Base-by-base conservation (phyloP, 2,329 filamentous ascomycete genomes). In the Alternaria sp. region DNA sequence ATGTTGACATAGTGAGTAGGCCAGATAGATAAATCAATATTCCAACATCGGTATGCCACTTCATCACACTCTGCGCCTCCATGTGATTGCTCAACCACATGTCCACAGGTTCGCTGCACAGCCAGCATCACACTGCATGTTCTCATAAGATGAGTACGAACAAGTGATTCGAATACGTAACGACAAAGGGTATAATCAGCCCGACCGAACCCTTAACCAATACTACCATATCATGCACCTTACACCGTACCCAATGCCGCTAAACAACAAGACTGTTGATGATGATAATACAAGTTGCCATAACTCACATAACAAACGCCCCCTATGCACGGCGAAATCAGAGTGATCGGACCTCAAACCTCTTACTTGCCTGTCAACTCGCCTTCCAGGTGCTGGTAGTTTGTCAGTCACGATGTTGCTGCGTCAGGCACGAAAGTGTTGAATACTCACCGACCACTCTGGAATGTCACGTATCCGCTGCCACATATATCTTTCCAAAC, bases 401-500 rank as follows among this genome's bases (percentile, higher is more conserved):
- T 20, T 11, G 23, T 67, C 62, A 68, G 65, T 37, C 49, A 30
- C 37, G 2, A 43, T 20, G 14, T 43, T 23, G 3, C 9, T n/a
- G 20, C 5, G n/a, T 18, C 23, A 21, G n/a, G 11, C 20, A 53
- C 15, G 8, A 41, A 18, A 20, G 14, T 23, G 20, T 53, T 21
- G 49, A 53, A 6, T 23, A 75, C 76, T 68, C 55, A 79, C 76
- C 65, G 74, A 81, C 95, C 95, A 98, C 84, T 97, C 95, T 1
- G 95, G 95, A 56, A 97, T 92, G 71, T 92, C 91, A 77, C 92
- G 91, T 80, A 97, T 93, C 81, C 95, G 92, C 79, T 90, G 87
- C 93, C 93, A 97, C 94, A 98, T 96, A 77, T 90, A 97, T 81
- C 96, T 96, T 77, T 91, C 96, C 45, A 99, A 85, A 77, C 96